A percentile compares a stretch with the other conserved stretches of the same genome.
Evolutionary conservation across 805 yeast species (phyloP).

Genomic region (Cyberlindnera sargentensis): DNA sequence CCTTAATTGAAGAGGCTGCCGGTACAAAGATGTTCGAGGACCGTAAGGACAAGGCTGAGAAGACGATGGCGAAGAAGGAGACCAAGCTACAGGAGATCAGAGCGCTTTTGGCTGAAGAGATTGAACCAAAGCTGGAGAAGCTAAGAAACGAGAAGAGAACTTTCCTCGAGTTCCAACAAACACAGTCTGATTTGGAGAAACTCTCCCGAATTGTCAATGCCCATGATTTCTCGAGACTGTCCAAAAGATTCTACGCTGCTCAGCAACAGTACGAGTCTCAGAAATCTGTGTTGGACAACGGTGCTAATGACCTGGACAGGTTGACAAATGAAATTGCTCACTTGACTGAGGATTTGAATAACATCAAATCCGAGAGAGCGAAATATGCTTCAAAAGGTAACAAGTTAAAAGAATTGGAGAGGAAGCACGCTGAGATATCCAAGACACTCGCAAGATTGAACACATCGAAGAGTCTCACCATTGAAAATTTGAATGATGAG

Average conservation of each 20-base stretch:
- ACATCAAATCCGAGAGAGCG: constrained; percentile 45
- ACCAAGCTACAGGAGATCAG: constrained; percentile 74
- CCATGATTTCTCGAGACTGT: constrained; percentile 51
- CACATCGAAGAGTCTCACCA: constrained; percentile 54
- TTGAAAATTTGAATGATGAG: constrained; percentile 54
- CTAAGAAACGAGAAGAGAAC: constrained; percentile 74
- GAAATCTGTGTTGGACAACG: constrained; percentile 32
- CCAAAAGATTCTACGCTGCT: constrained; percentile 35
- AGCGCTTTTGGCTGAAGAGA: constrained; percentile 70
- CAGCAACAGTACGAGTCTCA: constrained; percentile 36
- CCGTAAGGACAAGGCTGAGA: constrained; percentile 83
- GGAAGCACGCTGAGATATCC: constrained; percentile 44
- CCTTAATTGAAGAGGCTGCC: constrained; percentile 95
- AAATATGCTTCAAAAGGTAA: constrained; percentile 56
- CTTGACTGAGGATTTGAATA: constrained; percentile 54
- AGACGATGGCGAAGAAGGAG: constrained; percentile 88
- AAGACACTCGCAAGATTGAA: constrained; percentile 61
- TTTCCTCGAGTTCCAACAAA: constrained; percentile 80
- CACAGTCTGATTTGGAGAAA: constrained; percentile 74
- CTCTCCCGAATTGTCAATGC: constrained; percentile 69
- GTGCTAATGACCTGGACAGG: constrained; percentile 38
- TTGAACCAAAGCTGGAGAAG: constrained; percentile 84
- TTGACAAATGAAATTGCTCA: constrained; percentile 48
- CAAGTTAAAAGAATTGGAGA: constrained; percentile 51
- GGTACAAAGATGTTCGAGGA: constrained; percentile 96